These are phyloP conservation scores for Ramaria rubella DNA, from an alignment of 768 basidiomycete species.

Conservation along the genomic window DNA sequence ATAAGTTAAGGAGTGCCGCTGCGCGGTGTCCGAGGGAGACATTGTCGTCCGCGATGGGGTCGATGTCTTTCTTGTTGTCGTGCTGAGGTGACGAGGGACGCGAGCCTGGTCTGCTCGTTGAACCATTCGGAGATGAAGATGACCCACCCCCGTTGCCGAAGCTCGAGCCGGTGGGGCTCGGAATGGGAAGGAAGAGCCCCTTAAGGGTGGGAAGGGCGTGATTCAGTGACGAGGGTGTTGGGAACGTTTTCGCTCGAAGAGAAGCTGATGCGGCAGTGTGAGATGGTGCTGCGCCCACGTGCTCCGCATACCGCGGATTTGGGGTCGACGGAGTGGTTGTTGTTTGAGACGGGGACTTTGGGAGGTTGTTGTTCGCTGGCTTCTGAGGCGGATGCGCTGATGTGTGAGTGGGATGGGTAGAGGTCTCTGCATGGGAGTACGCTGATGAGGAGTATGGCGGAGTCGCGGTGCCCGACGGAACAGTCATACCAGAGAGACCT, in stretches of 20 bases:
- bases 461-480: not conserved
- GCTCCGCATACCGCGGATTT: conserved; percentile 9
- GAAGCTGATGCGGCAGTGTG: not conserved
- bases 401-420: not conserved
- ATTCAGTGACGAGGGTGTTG: not conserved
- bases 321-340: not conserved
- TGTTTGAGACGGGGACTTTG: no score
- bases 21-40: not conserved
- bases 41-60: conserved; percentile 5
- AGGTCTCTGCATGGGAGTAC: not conserved
- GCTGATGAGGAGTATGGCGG: not conserved
- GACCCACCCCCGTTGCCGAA: not conserved
- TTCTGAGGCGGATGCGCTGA: not conserved
- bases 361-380: no score
- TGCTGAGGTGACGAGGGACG: not conserved
- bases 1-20: not conserved
- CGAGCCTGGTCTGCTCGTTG: not conserved
- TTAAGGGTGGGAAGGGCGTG: not conserved
- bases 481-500: not conserved
- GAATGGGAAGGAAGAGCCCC: not conserved
- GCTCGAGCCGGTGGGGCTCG: not conserved
- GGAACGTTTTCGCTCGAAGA: not conserved
- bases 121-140: not conserved
- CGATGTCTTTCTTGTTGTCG: conserved; percentile 5
- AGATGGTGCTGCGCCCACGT: conserved; percentile 8